Evolutionary conservation across 139 green algal genomes (phyloP).

Genomic region (Volvox reticuliferus): DNA sequence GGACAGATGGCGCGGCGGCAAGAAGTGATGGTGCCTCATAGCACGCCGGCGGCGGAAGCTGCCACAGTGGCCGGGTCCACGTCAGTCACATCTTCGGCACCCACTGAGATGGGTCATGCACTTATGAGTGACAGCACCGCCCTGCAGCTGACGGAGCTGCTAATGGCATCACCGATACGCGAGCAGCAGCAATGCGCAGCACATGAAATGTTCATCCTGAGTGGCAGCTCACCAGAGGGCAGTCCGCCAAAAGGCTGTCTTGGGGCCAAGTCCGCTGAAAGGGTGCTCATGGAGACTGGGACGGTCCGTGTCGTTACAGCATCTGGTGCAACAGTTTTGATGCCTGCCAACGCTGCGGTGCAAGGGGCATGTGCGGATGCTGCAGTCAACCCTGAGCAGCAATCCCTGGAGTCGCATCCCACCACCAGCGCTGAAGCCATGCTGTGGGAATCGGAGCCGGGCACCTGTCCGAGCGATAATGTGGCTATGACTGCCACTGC

Average conservation of each 20-base stretch:
- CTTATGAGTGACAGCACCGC: not conserved
- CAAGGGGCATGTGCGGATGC: too few relatives aligned
- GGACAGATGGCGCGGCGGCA: not conserved
- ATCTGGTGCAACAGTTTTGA: not conserved
- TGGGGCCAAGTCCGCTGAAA: not conserved
- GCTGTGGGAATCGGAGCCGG: not conserved
- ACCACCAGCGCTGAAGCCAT: not conserved
- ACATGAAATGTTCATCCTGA: conserved; percentile 6
- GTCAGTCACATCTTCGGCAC: too few relatives aligned
- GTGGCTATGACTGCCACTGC: not conserved
- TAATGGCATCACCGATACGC: conserved; percentile 32
- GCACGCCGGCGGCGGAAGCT: not conserved
- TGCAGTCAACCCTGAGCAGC: not conserved
- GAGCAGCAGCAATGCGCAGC: not conserved
- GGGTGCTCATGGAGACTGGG: too few relatives aligned
- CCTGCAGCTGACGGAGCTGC: conserved; percentile 12
- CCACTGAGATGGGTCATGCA: not conserved
- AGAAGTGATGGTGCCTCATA: not conserved
- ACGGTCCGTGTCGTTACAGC: not conserved
- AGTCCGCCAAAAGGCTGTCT: not conserved
- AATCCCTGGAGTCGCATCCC: not conserved
- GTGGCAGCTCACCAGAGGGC: not conserved
- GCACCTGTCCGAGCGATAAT: not conserved
- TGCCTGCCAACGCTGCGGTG: too few relatives aligned
- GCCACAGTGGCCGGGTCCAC: not conserved